phyloP scores from a whole-genome alignment of 306 rosid genomes.

The Senna siamea region DNA sequence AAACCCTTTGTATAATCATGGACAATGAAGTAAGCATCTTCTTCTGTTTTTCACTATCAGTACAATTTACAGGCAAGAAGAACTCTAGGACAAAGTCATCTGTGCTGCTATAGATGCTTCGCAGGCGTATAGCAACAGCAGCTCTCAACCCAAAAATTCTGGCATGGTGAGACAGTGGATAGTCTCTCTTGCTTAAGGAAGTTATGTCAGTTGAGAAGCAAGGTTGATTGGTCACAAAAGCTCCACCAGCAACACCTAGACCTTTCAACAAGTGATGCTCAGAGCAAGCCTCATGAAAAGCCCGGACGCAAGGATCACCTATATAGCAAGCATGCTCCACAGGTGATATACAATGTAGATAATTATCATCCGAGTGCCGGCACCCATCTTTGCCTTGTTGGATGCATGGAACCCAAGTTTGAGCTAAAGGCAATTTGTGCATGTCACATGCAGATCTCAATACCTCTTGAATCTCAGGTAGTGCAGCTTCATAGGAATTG shows the following conservation, averaged over 20 bases:
- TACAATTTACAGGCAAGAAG: constrained; percentile 84
- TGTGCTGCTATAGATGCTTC: constrained; percentile 62
- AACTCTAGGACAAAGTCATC: constrained; percentile 93
- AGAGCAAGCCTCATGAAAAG: constrained; percentile 92
- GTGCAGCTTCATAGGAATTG: constrained; percentile 63
- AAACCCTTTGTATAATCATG: constrained; percentile 63
- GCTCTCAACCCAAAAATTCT: constrained; percentile 74
- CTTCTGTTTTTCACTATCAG: constrained; percentile 71
- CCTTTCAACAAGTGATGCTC: constrained; percentile 97
- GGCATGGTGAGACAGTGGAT: constrained; percentile 92
- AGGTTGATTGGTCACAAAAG: constrained; percentile 81
- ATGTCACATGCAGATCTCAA: constrained; percentile 82
- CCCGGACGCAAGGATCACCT: constrained; percentile 54
- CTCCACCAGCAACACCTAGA: constrained; percentile 87
- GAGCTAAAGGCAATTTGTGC: constrained; percentile 87
- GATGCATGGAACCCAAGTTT: constrained; percentile 85
- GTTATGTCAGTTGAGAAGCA: constrained; percentile 79
- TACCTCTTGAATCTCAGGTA: constrained; percentile 75
- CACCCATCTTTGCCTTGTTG: constrained; percentile 85
- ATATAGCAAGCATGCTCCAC: constrained; percentile 89
- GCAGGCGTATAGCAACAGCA: constrained; percentile 88
- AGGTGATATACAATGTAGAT: constrained; percentile 74
- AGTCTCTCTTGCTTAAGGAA: constrained; percentile 68
- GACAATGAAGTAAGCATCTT: constrained; percentile 84
- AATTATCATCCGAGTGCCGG: constrained; percentile 80